Base-by-base conservation (phyloP, 768 basidiomycete genomes). In the Suillus paluster region DNA sequence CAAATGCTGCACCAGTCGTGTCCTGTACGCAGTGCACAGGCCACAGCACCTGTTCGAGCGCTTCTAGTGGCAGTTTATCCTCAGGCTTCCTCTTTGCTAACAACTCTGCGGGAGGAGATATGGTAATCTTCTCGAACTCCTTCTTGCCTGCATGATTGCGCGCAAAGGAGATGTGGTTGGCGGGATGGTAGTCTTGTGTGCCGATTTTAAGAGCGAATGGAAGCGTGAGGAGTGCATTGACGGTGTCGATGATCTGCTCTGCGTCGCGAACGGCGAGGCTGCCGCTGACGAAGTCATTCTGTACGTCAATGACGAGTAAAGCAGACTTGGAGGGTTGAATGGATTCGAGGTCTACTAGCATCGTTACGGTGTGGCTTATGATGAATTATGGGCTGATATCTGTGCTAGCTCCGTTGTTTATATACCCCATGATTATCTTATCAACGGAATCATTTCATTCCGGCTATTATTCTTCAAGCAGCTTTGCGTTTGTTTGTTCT, bases 231-330 rank as follows among this genome's bases (percentile, higher is more conserved):
- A 94, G 80, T n/a, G 70, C 69, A 66, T 86, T 82, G 52, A 93
- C 80, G 9, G 75, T 70, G 0, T 80, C 78, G 56, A 94, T 74
- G 60, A 93, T 86, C 5, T 78, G 75, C 34, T 81, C 76, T 0
- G 85, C 93, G 21, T 79, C 80, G 2, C 84, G 77, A 14, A 93
- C 91, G 3, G 92, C 87, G 41, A 96, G 84, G 6, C 87, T 82
- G 3, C 93, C 94, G 21, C 77, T 73, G 30, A 94, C 83, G 68
- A 96, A 96, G 73, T 96, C 94, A 69, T 91, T 84, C 71, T 96
- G 94, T 73, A 92, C 83, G 70, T 95, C 93, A 41, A 94, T 78
- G 59, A 94, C 82, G 57, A 93, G 69, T 23, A 94, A 80, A 1
- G 88, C 91, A 36, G 75, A 66, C 23, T 55, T 55, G 38, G 38